Percentiles rank a stretch among this genome's conserved stretches.
phyloP scores from a whole-genome alignment of 208 protist species.

The Crithidia brevicula region DNA sequence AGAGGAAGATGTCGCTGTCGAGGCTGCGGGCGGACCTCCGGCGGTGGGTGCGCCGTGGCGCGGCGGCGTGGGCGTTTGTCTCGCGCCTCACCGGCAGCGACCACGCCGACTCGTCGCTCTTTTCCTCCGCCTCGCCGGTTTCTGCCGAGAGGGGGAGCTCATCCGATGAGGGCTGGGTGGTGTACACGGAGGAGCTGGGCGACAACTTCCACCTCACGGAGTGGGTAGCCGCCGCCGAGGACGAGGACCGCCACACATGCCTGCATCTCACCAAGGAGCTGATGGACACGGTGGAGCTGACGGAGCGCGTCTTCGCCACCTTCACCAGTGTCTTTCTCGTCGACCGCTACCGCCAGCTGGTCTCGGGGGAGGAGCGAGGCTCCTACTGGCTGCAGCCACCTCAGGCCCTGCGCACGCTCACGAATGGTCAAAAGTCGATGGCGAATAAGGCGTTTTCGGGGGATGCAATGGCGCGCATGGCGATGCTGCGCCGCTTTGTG shows the following conservation, averaged over 20 bases:
- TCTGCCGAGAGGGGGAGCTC: neutral
- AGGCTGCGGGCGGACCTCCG: conserved; percentile 17
- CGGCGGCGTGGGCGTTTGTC: conserved; percentile 12
- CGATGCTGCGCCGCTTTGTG: conserved; percentile 36
- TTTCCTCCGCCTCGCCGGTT: no score
- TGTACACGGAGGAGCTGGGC: conserved; percentile 61
- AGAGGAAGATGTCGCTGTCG: conserved; percentile 21
- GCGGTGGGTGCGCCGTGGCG: conserved; percentile 22
- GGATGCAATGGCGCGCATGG: conserved; percentile 29
- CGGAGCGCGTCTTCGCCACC: conserved; percentile 53
- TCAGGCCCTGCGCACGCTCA: conserved; percentile 22
- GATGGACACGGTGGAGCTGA: conserved; percentile 38
- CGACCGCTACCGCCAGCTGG: conserved; percentile 49
- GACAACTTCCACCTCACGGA: conserved; percentile 52
- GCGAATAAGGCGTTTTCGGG: conserved; percentile 25
- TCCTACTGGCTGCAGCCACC: conserved; percentile 43
- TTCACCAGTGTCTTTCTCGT: conserved; percentile 60
- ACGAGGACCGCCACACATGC: conserved; percentile 58
- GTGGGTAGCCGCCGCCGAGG: conserved; percentile 51
- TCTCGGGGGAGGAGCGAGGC: conserved; percentile 27
- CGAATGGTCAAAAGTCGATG: neutral
- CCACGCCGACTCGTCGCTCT: neutral
- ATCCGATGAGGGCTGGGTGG: conserved; percentile 7
- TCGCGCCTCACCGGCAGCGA: neutral
- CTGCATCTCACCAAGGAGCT: conserved; percentile 47